phyloP scores from a whole-genome alignment of 257 asterid genomes.

The Anisodus tanguticus region DNA sequence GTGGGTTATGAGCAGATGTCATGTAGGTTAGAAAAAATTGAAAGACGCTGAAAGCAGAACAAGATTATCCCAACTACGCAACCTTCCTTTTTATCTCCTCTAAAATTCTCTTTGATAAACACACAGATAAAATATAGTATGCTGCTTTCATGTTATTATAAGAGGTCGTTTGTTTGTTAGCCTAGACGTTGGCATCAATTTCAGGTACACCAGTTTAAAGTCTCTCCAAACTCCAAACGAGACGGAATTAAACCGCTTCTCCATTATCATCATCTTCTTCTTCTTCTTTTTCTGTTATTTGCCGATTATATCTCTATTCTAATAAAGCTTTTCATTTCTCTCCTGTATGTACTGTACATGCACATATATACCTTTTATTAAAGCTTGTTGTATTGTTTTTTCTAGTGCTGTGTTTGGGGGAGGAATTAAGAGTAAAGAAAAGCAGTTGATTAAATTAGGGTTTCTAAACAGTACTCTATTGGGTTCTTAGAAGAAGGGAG shows the following conservation, averaged over 20 bases:
- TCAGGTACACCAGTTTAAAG: conserved; percentile 63
- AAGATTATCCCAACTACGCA: conserved; percentile 61
- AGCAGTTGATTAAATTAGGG: neutral
- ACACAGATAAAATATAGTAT: no score
- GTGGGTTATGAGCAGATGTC: conserved; percentile 57
- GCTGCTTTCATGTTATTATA: neutral
- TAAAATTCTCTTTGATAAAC: no score
- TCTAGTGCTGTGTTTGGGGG: neutral
- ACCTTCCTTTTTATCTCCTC: conserved; percentile 32
- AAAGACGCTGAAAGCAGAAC: conserved; percentile 63
- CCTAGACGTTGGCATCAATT: conserved; percentile 80
- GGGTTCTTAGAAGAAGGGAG: neutral
- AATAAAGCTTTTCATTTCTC: neutral
- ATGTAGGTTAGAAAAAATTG: conserved; percentile 59
- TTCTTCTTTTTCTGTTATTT: neutral
- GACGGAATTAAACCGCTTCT: conserved; percentile 62
- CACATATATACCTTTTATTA: no score
- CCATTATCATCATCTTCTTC: conserved; percentile 25
- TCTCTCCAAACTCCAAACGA: conserved; percentile 46
- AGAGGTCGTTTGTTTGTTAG: conserved; percentile 48
- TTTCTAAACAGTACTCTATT: neutral
- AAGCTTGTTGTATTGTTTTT: neutral
- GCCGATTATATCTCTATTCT: conserved; percentile 2
- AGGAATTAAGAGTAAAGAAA: neutral
- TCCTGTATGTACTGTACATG: neutral